Percentiles rank a stretch among this genome's conserved stretches.
Conservation (phyloP, 1,284 basidiomycete genomes). For the Trichosporon faecale region DNA sequence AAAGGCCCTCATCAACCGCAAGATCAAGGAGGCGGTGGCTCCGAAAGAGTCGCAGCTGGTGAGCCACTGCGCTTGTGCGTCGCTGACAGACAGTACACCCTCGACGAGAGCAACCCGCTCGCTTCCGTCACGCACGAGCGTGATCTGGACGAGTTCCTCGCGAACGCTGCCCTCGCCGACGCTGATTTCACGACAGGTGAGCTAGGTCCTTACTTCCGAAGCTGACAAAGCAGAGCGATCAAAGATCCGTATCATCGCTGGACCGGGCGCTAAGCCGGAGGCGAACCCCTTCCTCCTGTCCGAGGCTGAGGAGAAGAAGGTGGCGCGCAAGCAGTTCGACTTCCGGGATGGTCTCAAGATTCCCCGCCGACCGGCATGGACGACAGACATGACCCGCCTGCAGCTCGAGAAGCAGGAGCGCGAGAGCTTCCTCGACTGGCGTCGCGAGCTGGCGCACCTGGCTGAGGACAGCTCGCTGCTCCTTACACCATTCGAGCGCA, state of each 20-base stretch:
- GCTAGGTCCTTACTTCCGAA: slow-evolving; percentile 28
- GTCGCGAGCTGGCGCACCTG: slow-evolving; percentile 78
- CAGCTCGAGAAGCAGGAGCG: slow-evolving; percentile 84
- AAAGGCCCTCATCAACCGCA: slow-evolving; percentile 84
- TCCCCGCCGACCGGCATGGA: slow-evolving; percentile 76
- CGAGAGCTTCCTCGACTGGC: slow-evolving; percentile 84
- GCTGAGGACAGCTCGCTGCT: slow-evolving; percentile 61
- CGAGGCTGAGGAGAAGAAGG: slow-evolving; percentile 75
- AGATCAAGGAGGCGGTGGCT: slow-evolving; percentile 72
- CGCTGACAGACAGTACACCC: slow-evolving; percentile 62
- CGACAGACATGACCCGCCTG: slow-evolving; percentile 66
- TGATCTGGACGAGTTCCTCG: slow-evolving; percentile 94
- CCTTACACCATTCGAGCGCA: slow-evolving; percentile 91
- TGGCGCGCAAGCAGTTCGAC: slow-evolving; percentile 67
- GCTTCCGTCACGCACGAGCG: slow-evolving; percentile 94
- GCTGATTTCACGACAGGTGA: slow-evolving; percentile 94
- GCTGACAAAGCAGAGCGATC: slow-evolving; percentile 64
- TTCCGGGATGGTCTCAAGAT: slow-evolving; percentile 73
- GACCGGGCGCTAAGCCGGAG: slow-evolving; percentile 53
- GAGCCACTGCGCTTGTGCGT: slow-evolving; percentile 37
- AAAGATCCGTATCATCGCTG: slow-evolving; percentile 82
- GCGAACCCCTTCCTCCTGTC: slow-evolving; percentile 87
- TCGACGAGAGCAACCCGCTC: slow-evolving; percentile 71
- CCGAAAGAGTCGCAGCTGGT: slow-evolving; percentile 72
- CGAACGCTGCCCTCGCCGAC: slow-evolving; percentile 89